Base-by-base conservation (phyloP, 1,139 yeast genomes). In the Taphrina communis region DNA sequence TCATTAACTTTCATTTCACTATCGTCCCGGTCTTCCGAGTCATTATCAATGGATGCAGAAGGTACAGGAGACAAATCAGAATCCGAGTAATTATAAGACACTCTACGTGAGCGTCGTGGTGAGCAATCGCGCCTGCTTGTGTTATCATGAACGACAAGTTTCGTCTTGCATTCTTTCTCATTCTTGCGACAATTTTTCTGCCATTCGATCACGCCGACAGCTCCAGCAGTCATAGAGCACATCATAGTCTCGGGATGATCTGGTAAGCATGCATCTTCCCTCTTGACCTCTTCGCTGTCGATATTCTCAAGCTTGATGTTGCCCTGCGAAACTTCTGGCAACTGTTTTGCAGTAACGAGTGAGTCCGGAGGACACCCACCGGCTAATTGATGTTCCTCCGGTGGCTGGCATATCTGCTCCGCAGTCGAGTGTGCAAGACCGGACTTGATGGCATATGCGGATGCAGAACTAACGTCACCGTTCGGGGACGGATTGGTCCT, bases 121-220 rank as follows among this genome's bases (percentile, higher is more conserved):
- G 53, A 17, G n/a, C 53, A 21, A 35, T 50, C 53, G 19, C 53
- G 53, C 36, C 36, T 1, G 21, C 21, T 50, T 8, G n/a, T 50
- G 21, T 8, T 21, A 7, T 50, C 53, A n/a, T 50, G 53, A 14
- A 50, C 36, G 36, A 50, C n/a, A 11, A 50, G 12, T n/a, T 50
- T 50, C 19, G 53, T 50, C 53, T 21, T 50, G 53, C n/a, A 11
- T 11, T 50, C 53, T 36, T 50, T 50, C 53, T 50, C 53, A 17
- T 21, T 21, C 53, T 19, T 50, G 36, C 21, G 53, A n/a, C 53
- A 50, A 21, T 50, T n/a, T 25, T 50, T 50, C 53, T 50, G 53
- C 53, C 53, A 50, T n/a, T 50, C 53, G 31, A 50, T 25, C n/a
- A 50, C 53, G 9, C 53, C 53, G 36, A 50, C n/a, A 14, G 36